Evolutionary conservation across 768 basidiomycete species (phyloP), one percentile per base, ranked within the genome.

Genomic region (Boletellus ananas): DNA sequence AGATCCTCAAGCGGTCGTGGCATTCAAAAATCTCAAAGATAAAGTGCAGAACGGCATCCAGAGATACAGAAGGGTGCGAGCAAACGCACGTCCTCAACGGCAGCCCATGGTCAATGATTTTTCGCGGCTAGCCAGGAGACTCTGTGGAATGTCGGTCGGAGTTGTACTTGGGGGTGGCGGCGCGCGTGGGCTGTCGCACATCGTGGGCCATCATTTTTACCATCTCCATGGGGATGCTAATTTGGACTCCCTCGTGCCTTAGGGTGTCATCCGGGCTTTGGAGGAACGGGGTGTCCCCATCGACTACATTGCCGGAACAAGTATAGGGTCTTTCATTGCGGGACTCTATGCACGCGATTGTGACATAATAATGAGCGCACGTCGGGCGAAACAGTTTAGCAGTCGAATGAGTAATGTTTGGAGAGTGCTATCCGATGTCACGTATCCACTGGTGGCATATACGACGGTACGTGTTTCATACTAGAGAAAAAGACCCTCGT

Each of bases 101-200:
- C 80, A 83, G n/a, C 80, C 87, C 5, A 85, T 93, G 63, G 81
- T 80, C 55, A 93, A 87, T 57, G 96, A 99, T 65, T 98, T 98
- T 65, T 85, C 93, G 9, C 78, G 96, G 18, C 72, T 99, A 34
- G 96, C 96, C 2, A 74, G 96, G 49, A 72, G 94, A 43, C 80
- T 98, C 34, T 96, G 94, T 62, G 96, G 94, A 13, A 90, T 85
- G 60, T 91, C 90, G 8, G 88, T 98, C 51, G 96, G 94, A 1
- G 72, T 99, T 38, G 94, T 98, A 7, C 79, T 99, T 2, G 96
- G 96, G 17, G 96, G 96, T 6, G 96, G 96, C n/a, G 96, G 96
- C 16, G 96, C 94, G 14, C 79, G 96, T 36, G 96, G 87, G n/a
- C 74, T 88, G 38, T 79, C 84, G 0, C 87, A 90, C 63, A 68